A percentile compares a stretch with the other conserved stretches of the same genome.
Evolutionary conservation across 805 yeast genomes (phyloP).

Genomic region (Candida andamanensis): DNA sequence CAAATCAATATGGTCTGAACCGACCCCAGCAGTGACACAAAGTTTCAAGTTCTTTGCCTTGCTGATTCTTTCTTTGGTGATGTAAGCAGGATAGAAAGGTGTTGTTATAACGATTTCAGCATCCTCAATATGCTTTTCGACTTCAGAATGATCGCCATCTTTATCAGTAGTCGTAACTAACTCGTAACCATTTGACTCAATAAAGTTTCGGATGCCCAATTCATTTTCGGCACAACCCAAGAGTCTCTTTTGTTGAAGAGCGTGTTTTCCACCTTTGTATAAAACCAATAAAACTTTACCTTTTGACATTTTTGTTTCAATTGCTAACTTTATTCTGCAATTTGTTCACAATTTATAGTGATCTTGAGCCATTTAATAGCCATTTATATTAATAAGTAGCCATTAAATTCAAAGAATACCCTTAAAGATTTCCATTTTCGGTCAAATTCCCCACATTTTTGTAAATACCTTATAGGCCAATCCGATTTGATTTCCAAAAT

Average conservation of each 20-base stretch:
- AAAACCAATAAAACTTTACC: constrained; percentile 50
- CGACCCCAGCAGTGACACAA: constrained; percentile 78
- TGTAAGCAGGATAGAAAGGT: constrained; percentile 79
- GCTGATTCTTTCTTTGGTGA: constrained; percentile 59
- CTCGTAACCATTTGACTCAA: constrained; percentile 63
- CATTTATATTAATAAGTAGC: too few species aligned
- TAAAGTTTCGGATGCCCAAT: constrained; percentile 61
- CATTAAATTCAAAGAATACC: too few species aligned
- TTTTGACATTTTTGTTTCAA: constrained; percentile 14
- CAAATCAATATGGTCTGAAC: constrained; percentile 76
- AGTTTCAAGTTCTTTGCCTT: constrained; percentile 68
- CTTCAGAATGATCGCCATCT: constrained; percentile 53
- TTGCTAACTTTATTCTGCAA: too few species aligned
- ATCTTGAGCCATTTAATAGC: too few species aligned
- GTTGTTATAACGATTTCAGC: constrained; percentile 77
- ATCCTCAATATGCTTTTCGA: constrained; percentile 63
- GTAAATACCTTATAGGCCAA: too few species aligned
- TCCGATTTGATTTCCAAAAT: too few species aligned
- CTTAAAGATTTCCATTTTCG: neutral
- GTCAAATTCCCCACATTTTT: too few species aligned
- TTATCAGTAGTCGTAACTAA: constrained; percentile 63
- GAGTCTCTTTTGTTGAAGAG: constrained; percentile 53
- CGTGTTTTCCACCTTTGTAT: constrained; percentile 56
- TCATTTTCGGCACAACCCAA: constrained; percentile 74
- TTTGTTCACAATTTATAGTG: too few species aligned